phyloP scores from a whole-genome alignment of 768 basidiomycete genomes.

The Sistotremastrum suecicum region DNA sequence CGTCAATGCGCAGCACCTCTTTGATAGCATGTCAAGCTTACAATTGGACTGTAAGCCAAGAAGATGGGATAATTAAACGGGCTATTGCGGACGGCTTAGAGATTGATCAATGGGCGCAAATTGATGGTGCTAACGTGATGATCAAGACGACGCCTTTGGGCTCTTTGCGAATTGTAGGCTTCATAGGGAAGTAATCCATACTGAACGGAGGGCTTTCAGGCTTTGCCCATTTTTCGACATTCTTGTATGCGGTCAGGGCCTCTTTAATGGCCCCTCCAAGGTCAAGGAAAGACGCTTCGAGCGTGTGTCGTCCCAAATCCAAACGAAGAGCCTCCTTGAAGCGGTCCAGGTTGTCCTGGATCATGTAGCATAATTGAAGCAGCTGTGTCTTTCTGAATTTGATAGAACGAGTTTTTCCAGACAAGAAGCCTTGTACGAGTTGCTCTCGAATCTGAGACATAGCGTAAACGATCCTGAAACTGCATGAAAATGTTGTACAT shows the following conservation, averaged over 20 bases:
- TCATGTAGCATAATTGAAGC: constrained; percentile 54
- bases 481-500: constrained; percentile 3
- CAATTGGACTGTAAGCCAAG: constrained; percentile 33
- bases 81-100: constrained; percentile 13
- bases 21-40: too few relatives aligned
- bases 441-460: constrained; percentile 36
- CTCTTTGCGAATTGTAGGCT: constrained; percentile 55
- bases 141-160: constrained; percentile 64
- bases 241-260: constrained; percentile 36
- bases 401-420: constrained; percentile 53
- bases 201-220: constrained; percentile 42
- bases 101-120: background rate
- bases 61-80: constrained; percentile 70
- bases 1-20: constrained; percentile 17
- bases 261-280: constrained; percentile 37
- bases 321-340: constrained; percentile 42
- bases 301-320: constrained; percentile 50
- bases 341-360: constrained; percentile 55
- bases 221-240: constrained; percentile 64
- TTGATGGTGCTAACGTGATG: constrained; percentile 35
- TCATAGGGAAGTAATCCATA: constrained; percentile 42
- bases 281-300: constrained; percentile 55
- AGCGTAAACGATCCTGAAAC: background rate
- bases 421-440: constrained; percentile 41
- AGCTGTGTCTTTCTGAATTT: constrained; percentile 64